These are phyloP conservation scores for Haematococcus lacustris DNA, from an alignment of 139 green algal species.

Conservation along the genomic window DNA sequence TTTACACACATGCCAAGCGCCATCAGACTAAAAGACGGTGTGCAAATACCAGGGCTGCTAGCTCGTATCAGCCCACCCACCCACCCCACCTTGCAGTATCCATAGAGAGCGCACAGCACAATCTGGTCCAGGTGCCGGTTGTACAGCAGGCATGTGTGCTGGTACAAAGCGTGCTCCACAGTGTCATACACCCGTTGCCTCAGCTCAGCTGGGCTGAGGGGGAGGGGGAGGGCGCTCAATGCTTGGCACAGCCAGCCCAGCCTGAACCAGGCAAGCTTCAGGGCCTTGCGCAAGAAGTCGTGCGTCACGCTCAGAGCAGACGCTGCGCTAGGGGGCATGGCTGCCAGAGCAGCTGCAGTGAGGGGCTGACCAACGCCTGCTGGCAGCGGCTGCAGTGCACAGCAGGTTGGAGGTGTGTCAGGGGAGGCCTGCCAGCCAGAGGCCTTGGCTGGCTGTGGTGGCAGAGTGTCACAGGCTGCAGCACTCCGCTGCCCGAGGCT, in stretches of 20 bases:
- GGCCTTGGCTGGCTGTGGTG: too few species aligned
- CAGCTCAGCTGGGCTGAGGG: too few species aligned
- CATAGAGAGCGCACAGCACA: conserved; percentile 81
- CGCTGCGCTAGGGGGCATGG: neutral
- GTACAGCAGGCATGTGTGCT: conserved; percentile 79
- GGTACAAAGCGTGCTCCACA: conserved; percentile 56
- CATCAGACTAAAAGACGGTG: too few species aligned
- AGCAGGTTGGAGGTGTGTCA: neutral
- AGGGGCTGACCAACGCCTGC: neutral
- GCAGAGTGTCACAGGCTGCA: too few species aligned
- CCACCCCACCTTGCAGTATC: conserved; percentile 88
- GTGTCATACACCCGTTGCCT: conserved; percentile 59
- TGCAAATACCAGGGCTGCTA: too few species aligned
- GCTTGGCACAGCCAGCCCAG: conserved; percentile 23
- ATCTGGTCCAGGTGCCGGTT: conserved; percentile 87
- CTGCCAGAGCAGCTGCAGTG: neutral
- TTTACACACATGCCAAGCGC: too few species aligned
- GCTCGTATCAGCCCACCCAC: too few species aligned
- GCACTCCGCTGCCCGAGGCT: too few species aligned
- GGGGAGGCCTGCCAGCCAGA: too few species aligned
- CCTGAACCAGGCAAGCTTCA: conserved; percentile 46
- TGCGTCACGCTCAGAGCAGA: conserved; percentile 9
- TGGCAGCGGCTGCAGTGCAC: neutral
- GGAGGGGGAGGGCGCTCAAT: too few species aligned
- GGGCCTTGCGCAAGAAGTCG: conserved; percentile 37